Conservation (phyloP, 345 rosid species). For the Mercurialis annua region DNA sequence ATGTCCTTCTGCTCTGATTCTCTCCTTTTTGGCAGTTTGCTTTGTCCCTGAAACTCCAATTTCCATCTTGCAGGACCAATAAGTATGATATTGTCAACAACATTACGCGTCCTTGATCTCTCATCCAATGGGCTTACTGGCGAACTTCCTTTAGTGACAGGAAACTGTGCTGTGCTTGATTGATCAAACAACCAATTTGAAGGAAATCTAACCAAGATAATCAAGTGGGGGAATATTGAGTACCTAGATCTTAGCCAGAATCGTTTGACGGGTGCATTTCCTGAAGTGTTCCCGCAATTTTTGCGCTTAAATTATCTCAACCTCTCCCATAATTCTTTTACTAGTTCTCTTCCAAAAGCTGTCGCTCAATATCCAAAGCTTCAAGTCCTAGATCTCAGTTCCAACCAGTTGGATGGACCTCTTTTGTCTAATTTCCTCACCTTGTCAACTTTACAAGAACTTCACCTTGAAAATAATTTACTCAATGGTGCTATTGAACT, state of each 20-base stretch:
- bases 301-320: constrained; percentile 87
- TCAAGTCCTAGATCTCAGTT: constrained; percentile 77
- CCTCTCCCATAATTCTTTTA: constrained; percentile 73
- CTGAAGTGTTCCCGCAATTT: constrained; percentile 73
- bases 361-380: constrained; percentile 73
- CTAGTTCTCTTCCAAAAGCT: constrained; percentile 59
- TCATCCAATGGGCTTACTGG: constrained; percentile 76
- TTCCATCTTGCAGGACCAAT: constrained; percentile 59
- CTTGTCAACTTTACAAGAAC: constrained; percentile 66
- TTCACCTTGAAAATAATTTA: constrained; percentile 64
- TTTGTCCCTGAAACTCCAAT: constrained; percentile 19
- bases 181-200: constrained; percentile 79
- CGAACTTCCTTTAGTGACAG: constrained; percentile 86
- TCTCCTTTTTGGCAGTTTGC: not conserved
- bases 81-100: constrained; percentile 77
- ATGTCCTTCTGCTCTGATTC: not conserved
- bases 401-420: constrained; percentile 65
- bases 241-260: constrained; percentile 90
- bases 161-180: constrained; percentile 73
- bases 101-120: constrained; percentile 62
- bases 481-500: constrained; percentile 57
- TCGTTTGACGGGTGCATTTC: constrained; percentile 63
- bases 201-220: constrained; percentile 71
- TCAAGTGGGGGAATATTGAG: constrained; percentile 78
- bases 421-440: constrained; percentile 56